Conservation (phyloP, 176 grass and related monocot species). For the Lolium perenne region DNA sequence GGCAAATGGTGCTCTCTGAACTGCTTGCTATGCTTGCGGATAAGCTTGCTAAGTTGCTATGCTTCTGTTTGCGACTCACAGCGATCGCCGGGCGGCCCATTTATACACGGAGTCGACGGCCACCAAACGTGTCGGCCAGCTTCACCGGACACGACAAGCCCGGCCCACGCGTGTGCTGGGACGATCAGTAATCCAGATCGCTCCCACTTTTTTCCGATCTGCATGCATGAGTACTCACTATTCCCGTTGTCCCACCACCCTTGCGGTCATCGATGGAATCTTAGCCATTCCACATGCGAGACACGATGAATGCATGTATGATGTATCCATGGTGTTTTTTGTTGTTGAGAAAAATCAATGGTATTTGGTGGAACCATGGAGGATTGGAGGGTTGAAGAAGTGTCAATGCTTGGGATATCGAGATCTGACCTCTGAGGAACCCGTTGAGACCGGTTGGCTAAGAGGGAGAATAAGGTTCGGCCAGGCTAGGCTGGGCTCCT, state of each 20-base stretch:
- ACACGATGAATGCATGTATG: neutral
- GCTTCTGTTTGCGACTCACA: neutral
- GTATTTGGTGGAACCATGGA: no score
- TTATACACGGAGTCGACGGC: constrained; percentile 35
- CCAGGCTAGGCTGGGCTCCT: no score
- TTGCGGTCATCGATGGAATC: neutral
- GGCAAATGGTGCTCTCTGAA: neutral
- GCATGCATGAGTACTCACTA: neutral
- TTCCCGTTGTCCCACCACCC: neutral
- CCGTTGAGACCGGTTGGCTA: no score
- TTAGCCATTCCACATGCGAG: neutral
- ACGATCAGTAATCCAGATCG: neutral
- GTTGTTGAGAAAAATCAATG: no score
- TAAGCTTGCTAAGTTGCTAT: neutral
- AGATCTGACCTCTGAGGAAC: no score
- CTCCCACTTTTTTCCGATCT: neutral
- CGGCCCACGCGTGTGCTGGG: neutral
- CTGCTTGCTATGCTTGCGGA: neutral
- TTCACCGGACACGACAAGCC: neutral
- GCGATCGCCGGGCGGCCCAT: neutral
- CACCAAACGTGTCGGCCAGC: neutral
- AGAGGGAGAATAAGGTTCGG: no score
- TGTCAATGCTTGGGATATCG: no score
- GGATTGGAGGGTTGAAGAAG: no score
- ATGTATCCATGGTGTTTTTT: neutral